Base-by-base conservation (phyloP, 2,329 filamentous ascomycete species). In the Fusarium sp. region DNA sequence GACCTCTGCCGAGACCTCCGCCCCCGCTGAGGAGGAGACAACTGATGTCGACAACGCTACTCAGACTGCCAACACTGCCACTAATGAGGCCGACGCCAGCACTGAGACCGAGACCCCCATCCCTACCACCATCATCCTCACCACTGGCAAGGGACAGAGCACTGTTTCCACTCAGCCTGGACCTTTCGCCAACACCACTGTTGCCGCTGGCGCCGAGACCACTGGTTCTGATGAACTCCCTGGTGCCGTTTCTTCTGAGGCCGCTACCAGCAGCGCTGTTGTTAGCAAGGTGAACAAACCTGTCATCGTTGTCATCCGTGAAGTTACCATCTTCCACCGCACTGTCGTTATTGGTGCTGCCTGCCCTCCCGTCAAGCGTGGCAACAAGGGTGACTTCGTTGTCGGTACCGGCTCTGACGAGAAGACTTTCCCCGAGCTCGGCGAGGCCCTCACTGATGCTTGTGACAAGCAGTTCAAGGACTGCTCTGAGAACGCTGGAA, bases 391-490 rank as follows among this genome's bases (percentile, higher is more conserved):
- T 25, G 66, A 68, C 44, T 78, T 56, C 65, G 49, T 72, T 25
- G 76, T 78, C 39, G 76, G 75, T 27, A 63, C 62, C 27, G 74
- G 65, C 10, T 63, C 59, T 11, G 68, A 72, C 19, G 72, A 73
- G 35, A 60, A 76, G 68, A 58, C 19, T 27, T 76, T 69, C 68
- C 61, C 48, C n/a, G 59, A 69, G 39, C 55, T 77, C 38, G 76
- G 68, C 45, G 63, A 76, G 41, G 76, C 76, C 27, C 68, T 67
- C 54, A 55, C 62, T 33, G 66, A 73, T 39, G 76, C 76, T 51
- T 78, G 76, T 57, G 70, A 73, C 48, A 75, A 73, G 69, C 76
- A 78, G 60, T 78, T 75, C 61, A 52, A 72, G 61, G 65, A 65
- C 46, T 78, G 76, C 58, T 64, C 74, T 10, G 54, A 54, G 51